Base-by-base conservation (phyloP, 176 grass and related monocot genomes). In the Echinochloa phyllopogon region DNA sequence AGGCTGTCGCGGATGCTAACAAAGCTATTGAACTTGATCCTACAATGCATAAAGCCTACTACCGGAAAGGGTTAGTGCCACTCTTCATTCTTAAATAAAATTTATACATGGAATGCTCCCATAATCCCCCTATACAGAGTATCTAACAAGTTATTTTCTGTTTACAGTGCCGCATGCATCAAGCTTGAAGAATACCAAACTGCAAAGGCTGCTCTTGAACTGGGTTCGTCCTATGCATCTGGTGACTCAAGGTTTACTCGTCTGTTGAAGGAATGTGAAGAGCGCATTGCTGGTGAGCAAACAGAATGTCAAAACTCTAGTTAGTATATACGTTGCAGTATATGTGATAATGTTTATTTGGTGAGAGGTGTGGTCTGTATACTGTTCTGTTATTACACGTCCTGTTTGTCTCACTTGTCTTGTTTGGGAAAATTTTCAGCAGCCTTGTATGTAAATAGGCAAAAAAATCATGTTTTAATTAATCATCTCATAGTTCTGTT, bases 161-260 rank as follows among this genome's bases (percentile, higher is more conserved):
- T 73, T n/a, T 85, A n/a, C 82, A 97, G 94, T 44, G 77, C 88
- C 33, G 94, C 94, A 50, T 97, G 94, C 80, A 90, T 97, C 36
- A 90, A 92, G 44, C 92, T 97, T 48, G 94, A 92, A 77, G 94
- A 97, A 82, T 97, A 97, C 81, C 92, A 94, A 84, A 97, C 92
- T 64, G 94, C 92, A 77, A 97, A 97, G 84, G 70, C 90, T 76
- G 92, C 92, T 83, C 92, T 97, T 79, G 89, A 94, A 88, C 48
- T 83, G 27, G 92, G 94, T 57, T 90, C 43, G 40, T 72, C 90
- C 18, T 88, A 89, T 71, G 79, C 90, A 79, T 83, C 88, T 89
- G 89, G 87, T 61, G 89, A 97, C 66, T 73, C 90, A 52, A 97
- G 94, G 87, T 94, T 97, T 69, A 79, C 90, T 80, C 90, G 83